Conservation (phyloP, 257 asterid genomes). For the Jasminum sambac region DNA sequence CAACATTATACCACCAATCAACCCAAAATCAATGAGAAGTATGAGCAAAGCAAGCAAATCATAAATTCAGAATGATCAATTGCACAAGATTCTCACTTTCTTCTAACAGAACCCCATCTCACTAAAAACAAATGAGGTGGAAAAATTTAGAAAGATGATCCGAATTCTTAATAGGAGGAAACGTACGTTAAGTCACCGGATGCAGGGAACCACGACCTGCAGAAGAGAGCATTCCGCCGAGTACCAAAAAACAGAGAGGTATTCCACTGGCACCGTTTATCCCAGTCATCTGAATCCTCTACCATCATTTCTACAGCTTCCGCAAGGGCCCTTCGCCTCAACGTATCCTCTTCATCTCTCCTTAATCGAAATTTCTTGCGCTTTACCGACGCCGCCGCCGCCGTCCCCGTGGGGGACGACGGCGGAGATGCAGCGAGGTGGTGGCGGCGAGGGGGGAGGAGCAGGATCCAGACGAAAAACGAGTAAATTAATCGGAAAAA, state of each 20-base stretch:
- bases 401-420: conserved; percentile 52
- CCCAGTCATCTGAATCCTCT: conserved; percentile 28
- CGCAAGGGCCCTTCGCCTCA: conserved; percentile 88
- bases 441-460: conserved; percentile 62
- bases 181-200: conserved; percentile 67
- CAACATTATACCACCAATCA: not conserved
- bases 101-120: not conserved
- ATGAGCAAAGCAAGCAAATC: not conserved
- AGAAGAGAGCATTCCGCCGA: conserved; percentile 78
- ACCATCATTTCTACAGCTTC: conserved; percentile 72
- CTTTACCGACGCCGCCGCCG: conserved; percentile 37
- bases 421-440: conserved; percentile 60
- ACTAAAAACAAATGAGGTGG: too few species aligned
- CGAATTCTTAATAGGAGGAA: not conserved
- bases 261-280: conserved; percentile 52
- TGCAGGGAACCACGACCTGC: conserved; percentile 90
- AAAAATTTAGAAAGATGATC: too few species aligned
- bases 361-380: conserved; percentile 54
- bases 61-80: not conserved
- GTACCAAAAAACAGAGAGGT: conserved; percentile 80
- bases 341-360: conserved; percentile 94
- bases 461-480: conserved; percentile 70
- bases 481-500: conserved; percentile 52
- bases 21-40: not conserved
- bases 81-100: not conserved